Conservation (phyloP, 306 rosid species). For the Dalbergia oliveri region DNA sequence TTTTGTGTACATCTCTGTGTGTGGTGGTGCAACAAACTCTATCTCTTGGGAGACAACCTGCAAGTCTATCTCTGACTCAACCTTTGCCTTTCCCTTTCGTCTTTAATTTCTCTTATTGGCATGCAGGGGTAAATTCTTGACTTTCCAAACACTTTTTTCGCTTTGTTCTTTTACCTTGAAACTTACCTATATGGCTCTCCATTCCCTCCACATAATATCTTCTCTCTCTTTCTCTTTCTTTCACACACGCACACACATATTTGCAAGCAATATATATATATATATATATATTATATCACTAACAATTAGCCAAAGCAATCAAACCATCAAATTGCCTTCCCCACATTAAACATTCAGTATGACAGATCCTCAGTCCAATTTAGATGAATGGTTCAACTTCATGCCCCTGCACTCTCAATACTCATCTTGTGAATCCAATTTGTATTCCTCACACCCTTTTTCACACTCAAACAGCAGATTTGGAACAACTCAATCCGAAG, state of each 20-base stretch:
- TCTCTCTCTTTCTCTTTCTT: not conserved
- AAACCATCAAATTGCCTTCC: conserved; percentile 35
- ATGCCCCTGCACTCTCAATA: conserved; percentile 55
- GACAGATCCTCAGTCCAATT: conserved; percentile 70
- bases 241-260: conserved; percentile 1
- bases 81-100: conserved; percentile 54
- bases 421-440: conserved; percentile 46
- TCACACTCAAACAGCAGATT: conserved; percentile 33
- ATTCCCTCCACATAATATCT: conserved; percentile 17
- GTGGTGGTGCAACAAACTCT: conserved; percentile 39
- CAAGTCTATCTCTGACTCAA: conserved; percentile 68
- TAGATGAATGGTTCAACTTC: conserved; percentile 63
- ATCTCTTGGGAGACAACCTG: conserved; percentile 60
- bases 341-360: conserved; percentile 48
- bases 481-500: conserved; percentile 38
- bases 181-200: conserved; percentile 49
- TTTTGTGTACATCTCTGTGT: not conserved
- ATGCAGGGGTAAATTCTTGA: conserved; percentile 65
- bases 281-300: too few relatives aligned
- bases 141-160: conserved; percentile 42
- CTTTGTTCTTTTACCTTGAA: conserved; percentile 46
- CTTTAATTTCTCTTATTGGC: conserved; percentile 48
- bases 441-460: conserved; percentile 47
- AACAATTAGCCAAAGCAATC: conserved; percentile 27
- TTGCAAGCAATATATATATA: conserved; percentile 40